Evolutionary conservation across 2,329 filamentous ascomycete genomes (phyloP).

Genomic region (Cadophora luteo-olivacea): DNA sequence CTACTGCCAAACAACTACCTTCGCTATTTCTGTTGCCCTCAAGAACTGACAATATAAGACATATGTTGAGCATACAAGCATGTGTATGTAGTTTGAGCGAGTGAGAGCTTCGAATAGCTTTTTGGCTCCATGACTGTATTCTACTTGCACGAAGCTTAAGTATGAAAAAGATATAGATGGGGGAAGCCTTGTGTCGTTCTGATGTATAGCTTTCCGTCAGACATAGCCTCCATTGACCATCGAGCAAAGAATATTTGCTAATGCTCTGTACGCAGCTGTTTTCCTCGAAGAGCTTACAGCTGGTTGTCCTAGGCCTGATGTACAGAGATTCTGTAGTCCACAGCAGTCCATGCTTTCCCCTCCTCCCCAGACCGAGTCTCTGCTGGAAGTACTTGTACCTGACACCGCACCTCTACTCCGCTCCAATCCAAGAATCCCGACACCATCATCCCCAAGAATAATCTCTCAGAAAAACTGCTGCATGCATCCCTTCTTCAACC

Average conservation of each 20-base stretch:
- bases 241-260: not conserved
- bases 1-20: too few relatives aligned
- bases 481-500: slow-evolving; percentile 37
- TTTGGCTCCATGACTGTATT: too few relatives aligned
- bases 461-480: not conserved
- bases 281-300: not conserved
- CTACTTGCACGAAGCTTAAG: too few relatives aligned
- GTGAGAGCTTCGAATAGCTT: too few relatives aligned
- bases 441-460: not conserved
- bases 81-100: too few relatives aligned
- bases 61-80: too few relatives aligned
- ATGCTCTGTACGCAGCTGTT: not conserved
- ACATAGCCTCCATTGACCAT: not conserved
- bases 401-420: not conserved
- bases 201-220: not conserved
- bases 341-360: not conserved
- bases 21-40: too few relatives aligned
- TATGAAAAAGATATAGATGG: not conserved
- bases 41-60: too few relatives aligned
- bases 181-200: not conserved
- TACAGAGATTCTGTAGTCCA: not conserved
- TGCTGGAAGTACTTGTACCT: not conserved
- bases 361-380: not conserved
- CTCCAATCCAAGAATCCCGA: not conserved
- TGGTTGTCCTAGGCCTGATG: not conserved